phyloP scores from a whole-genome alignment of 805 yeast genomes.

The Zygosaccharomyces siamensis region DNA sequence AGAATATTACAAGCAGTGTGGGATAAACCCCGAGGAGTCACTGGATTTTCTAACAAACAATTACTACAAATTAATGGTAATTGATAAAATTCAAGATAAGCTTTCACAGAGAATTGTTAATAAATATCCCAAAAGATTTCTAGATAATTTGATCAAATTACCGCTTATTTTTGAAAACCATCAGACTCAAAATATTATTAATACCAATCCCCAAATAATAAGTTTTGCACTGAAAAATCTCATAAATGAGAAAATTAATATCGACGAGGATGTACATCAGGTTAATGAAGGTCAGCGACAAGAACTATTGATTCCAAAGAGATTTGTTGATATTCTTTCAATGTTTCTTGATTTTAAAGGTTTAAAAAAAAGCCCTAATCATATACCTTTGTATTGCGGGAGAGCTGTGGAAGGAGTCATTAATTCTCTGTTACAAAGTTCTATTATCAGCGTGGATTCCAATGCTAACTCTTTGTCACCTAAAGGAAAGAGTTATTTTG shows the following conservation, averaged over 20 bases:
- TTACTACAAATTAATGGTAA: conserved; percentile 34
- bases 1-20: conserved; percentile 33
- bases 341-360: conserved; percentile 12
- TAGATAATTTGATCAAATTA: conserved; percentile 24
- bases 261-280: background rate
- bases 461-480: background rate
- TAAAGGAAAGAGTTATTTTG: background rate
- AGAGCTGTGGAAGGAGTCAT: conserved; percentile 11
- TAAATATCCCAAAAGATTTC: conserved; percentile 30
- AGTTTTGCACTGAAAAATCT: conserved; percentile 21
- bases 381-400: conserved; percentile 15
- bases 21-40: conserved; percentile 39
- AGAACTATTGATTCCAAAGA: conserved; percentile 11
- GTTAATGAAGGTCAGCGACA: background rate
- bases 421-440: conserved; percentile 2
- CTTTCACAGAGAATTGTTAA: conserved; percentile 16
- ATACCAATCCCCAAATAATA: conserved; percentile 17
- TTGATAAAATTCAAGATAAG: conserved; percentile 20
- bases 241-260: conserved; percentile 6
- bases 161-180: conserved; percentile 18
- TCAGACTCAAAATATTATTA: conserved; percentile 11
- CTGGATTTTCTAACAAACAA: conserved; percentile 38
- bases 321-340: conserved; percentile 19
- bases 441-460: background rate
- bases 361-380: conserved; percentile 5